Evolutionary conservation across 352 stramenopile species (phyloP).

Genomic region (Saprolegnia parasitica): DNA sequence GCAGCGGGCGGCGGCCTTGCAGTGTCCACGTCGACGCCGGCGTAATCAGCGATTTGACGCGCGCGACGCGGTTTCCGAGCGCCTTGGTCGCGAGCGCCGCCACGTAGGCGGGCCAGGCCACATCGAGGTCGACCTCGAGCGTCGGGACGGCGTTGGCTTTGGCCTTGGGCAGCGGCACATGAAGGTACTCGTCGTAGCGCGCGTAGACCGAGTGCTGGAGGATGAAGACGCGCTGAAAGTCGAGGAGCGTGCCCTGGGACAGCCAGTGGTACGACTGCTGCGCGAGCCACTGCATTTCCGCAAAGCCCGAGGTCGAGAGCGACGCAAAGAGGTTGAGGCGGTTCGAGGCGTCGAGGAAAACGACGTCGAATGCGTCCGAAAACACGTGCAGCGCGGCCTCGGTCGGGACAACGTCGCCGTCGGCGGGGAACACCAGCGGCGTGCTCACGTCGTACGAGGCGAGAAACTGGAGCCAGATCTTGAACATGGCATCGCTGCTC

Average conservation of each 20-base stretch:
- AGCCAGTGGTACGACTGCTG: constrained; percentile 56
- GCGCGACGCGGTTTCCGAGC: constrained; percentile 60
- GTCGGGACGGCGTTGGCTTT: constrained; percentile 65
- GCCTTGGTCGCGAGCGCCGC: constrained; percentile 44
- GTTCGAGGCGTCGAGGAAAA: constrained; percentile 72
- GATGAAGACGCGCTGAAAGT: constrained; percentile 79
- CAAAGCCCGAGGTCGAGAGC: constrained; percentile 58
- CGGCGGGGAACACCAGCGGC: constrained; percentile 54
- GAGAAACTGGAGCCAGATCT: constrained; percentile 79
- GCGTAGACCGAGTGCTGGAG: constrained; percentile 78
- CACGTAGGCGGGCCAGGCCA: constrained; percentile 62
- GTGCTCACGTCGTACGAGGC: constrained; percentile 59
- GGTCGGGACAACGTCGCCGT: constrained; percentile 56
- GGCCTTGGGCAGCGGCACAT: constrained; percentile 51
- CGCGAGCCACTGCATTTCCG: constrained; percentile 59
- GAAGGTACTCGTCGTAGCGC: constrained; percentile 83
- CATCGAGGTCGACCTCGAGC: constrained; percentile 70
- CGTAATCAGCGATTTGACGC: constrained; percentile 48
- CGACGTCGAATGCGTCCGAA: constrained; percentile 56
- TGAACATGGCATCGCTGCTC: constrained; percentile 80
- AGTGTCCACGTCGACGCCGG: constrained; percentile 41
- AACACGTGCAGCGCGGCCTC: constrained; percentile 64
- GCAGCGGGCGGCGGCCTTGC: constrained; percentile 40
- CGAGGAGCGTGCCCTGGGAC: constrained; percentile 59
- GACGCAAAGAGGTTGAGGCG: constrained; percentile 71